Percentiles rank a stretch among this genome's conserved stretches.
Evolutionary conservation across 371 early-diverging fungal genomes (phyloP).

Genomic region (Parasitella parasitica): DNA sequence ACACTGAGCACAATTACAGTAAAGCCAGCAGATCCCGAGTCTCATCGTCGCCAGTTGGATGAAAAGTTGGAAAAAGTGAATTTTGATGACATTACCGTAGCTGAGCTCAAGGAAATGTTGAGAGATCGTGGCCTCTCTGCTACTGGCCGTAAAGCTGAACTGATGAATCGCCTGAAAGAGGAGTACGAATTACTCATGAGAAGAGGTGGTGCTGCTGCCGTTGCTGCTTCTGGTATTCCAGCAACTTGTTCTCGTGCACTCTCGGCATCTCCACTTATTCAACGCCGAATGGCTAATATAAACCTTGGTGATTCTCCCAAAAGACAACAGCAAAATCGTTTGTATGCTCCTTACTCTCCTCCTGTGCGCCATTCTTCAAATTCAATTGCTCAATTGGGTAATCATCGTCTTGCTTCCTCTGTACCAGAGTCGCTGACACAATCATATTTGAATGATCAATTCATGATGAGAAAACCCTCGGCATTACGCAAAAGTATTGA

Average conservation of each 20-base stretch:
- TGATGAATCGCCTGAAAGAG: slow-evolving; percentile 58
- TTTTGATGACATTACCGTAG: slow-evolving; percentile 72
- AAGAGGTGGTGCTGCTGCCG: neutral
- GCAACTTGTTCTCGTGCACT: neutral
- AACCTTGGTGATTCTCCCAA: slow-evolving; percentile 1
- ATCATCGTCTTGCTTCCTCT: slow-evolving; percentile 9
- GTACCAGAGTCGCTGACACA: slow-evolving; percentile 2
- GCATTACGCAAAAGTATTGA: slow-evolving; percentile 8
- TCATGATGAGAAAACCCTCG: slow-evolving; percentile 14
- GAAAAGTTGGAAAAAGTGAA: slow-evolving; percentile 52
- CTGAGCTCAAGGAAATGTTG: slow-evolving; percentile 68
- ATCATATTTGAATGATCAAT: slow-evolving; percentile 17
- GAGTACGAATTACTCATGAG: slow-evolving; percentile 33
- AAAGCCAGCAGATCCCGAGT: slow-evolving; percentile 15
- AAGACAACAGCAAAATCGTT: neutral
- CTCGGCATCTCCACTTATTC: neutral
- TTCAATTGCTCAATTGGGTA: neutral
- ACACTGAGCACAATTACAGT: neutral
- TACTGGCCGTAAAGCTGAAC: slow-evolving; percentile 64
- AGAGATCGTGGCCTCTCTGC: slow-evolving; percentile 58
- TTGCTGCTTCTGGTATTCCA: neutral
- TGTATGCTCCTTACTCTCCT: slow-evolving; percentile 6
- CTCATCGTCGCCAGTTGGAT: slow-evolving; percentile 29
- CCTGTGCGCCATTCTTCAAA: neutral
- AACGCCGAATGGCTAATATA: slow-evolving; percentile 5